phyloP scores from a whole-genome alignment of 225 moss, liverwort and hornwort genomes.

The Antitrichia curtipendula region DNA sequence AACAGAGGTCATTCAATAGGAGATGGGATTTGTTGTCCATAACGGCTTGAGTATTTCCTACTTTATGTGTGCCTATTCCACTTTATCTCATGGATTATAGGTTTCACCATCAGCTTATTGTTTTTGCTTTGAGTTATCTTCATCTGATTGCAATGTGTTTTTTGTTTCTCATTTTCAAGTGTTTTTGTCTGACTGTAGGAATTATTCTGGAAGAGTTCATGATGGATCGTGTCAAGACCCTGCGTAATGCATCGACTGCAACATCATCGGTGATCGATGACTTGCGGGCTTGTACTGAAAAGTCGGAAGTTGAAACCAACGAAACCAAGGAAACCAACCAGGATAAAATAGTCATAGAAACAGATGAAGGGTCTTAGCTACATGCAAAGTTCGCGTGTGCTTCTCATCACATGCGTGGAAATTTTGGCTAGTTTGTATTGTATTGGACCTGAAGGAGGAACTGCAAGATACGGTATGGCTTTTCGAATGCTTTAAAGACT shows the following conservation, averaged over 20 bases:
- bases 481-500: not conserved
- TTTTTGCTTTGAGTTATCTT: not conserved
- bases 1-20: not conserved
- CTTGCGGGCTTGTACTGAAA: slow-evolving; percentile 5
- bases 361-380: not conserved
- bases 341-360: not conserved
- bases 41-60: not conserved
- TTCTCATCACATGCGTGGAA: not conserved
- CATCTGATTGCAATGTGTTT: not conserved
- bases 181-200: not conserved
- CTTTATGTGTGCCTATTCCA: no score
- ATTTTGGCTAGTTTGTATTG: not conserved
- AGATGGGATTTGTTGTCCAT: no score
- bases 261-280: slow-evolving; percentile 1
- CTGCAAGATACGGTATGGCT: not conserved
- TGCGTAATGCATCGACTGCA: not conserved
- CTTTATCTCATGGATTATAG: not conserved
- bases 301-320: not conserved
- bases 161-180: not conserved
- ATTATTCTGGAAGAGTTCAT: slow-evolving; percentile 41
- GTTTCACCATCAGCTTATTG: not conserved
- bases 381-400: not conserved
- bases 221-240: slow-evolving; percentile 20
- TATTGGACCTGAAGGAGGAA: not conserved
- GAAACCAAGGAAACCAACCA: not conserved